Percentiles rank a stretch among this genome's conserved stretches.
Evolutionary conservation across 2,329 filamentous ascomycete species (phyloP).

Genomic region (Fusarium phyllophilum): DNA sequence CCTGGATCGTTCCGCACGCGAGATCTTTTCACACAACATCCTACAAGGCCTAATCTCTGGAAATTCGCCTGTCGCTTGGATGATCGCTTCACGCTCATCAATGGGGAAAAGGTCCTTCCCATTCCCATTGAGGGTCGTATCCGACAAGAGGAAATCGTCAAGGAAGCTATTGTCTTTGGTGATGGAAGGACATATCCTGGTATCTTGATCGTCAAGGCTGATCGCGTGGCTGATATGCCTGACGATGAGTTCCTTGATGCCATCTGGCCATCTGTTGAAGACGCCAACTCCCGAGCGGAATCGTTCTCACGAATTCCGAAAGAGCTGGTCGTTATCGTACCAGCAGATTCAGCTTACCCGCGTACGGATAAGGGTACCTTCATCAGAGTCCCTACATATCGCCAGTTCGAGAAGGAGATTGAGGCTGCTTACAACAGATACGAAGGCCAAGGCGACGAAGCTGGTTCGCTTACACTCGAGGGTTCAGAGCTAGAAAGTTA

Average conservation of each 20-base stretch:
- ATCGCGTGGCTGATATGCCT: constrained; percentile 53
- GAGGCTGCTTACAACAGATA: constrained; percentile 50
- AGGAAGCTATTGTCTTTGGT: constrained; percentile 68
- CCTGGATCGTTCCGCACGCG: constrained; percentile 56
- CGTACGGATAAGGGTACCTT: constrained; percentile 64
- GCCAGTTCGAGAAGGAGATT: constrained; percentile 56
- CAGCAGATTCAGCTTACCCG: constrained; percentile 56
- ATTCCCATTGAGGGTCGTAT: constrained; percentile 63
- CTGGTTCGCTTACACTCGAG: background rate
- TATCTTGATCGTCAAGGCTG: constrained; percentile 62
- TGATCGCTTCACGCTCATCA: constrained; percentile 57
- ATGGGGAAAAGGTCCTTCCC: constrained; percentile 61
- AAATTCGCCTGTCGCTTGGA: constrained; percentile 58
- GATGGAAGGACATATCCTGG: constrained; percentile 63
- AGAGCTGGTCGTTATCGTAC: constrained; percentile 63
- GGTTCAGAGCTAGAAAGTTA: constrained; percentile 47
- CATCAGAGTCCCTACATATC: constrained; percentile 62
- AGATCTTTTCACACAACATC: constrained; percentile 57
- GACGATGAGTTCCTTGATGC: constrained; percentile 58
- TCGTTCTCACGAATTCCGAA: constrained; percentile 63
- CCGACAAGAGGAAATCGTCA: constrained; percentile 61
- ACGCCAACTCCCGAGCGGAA: constrained; percentile 60
- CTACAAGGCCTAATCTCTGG: constrained; percentile 54
- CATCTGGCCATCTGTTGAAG: constrained; percentile 61
- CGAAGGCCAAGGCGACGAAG: constrained; percentile 16